These are phyloP conservation scores for Agapanthus africanus DNA, from an alignment of 106 monocot genomes.

Conservation along the genomic window DNA sequence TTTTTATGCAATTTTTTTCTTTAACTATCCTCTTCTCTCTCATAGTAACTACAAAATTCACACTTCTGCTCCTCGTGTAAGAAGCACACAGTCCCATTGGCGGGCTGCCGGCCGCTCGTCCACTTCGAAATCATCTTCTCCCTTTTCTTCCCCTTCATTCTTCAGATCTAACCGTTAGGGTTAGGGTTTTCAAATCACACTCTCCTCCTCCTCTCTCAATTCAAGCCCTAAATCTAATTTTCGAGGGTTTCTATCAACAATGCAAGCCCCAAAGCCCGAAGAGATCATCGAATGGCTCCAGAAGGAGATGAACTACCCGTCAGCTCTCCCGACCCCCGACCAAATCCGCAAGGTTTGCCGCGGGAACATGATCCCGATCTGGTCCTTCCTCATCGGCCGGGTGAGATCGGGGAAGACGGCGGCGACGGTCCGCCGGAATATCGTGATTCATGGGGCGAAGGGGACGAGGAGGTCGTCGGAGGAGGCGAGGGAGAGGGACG, in stretches of 20 bases:
- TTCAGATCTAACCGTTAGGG: slow-evolving; percentile 1
- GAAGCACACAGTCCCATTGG: too few relatives aligned
- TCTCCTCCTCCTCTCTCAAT: not conserved
- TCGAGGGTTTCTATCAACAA: slow-evolving; percentile 8
- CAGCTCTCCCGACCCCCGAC: slow-evolving; percentile 64
- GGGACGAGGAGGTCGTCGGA: slow-evolving; percentile 20
- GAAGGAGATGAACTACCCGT: slow-evolving; percentile 83
- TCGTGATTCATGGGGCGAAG: slow-evolving; percentile 62
- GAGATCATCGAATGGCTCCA: slow-evolving; percentile 95
- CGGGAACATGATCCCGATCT: slow-evolving; percentile 89
- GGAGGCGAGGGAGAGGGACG: slow-evolving; percentile 58
- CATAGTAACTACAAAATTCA: too few relatives aligned
- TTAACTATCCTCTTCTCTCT: too few relatives aligned
- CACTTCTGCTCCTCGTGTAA: too few relatives aligned
- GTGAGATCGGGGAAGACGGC: slow-evolving; percentile 84
- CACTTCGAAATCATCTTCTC: not conserved
- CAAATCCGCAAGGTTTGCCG: slow-evolving; percentile 89
- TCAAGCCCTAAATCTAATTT: not conserved
- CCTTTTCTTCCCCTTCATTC: not conserved
- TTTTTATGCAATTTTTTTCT: too few relatives aligned
- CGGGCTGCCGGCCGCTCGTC: slow-evolving; percentile 4
- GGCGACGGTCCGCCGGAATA: slow-evolving; percentile 64
- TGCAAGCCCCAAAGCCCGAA: slow-evolving; percentile 54
- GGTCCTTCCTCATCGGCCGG: slow-evolving; percentile 70
- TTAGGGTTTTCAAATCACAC: not conserved